Percentiles rank a stretch among this genome's conserved stretches.
Conservation (phyloP, 2,329 filamentous ascomycete genomes). For the Metarhizium anisopliae region DNA sequence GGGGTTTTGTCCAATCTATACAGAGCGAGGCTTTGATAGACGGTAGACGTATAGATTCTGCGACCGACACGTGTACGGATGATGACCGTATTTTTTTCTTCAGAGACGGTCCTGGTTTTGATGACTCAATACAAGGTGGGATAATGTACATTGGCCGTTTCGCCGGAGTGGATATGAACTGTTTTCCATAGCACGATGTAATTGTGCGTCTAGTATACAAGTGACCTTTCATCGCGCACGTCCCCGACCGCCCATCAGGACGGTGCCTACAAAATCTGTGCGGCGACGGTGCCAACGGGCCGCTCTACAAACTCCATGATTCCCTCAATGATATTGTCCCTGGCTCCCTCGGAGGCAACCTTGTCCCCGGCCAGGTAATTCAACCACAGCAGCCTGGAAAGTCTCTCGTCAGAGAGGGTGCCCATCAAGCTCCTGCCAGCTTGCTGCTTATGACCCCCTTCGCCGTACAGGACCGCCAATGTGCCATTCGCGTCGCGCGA, state of each 20-base stretch:
- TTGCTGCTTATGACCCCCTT: conserved; percentile 41
- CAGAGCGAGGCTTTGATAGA: conserved; percentile 6
- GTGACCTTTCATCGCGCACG: neutral
- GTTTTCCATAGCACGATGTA: neutral
- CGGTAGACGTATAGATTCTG: neutral
- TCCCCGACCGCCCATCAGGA: neutral
- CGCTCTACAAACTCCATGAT: conserved; percentile 81
- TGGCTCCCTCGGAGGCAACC: conserved; percentile 75
- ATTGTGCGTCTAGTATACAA: conserved; percentile 2
- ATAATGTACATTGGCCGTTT: neutral
- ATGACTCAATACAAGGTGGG: neutral
- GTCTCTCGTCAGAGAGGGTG: conserved; percentile 64
- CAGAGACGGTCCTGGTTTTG: neutral
- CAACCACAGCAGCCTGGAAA: conserved; percentile 78
- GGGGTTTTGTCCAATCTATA: neutral
- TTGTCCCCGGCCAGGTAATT: conserved; percentile 81
- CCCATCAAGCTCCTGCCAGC: conserved; percentile 52
- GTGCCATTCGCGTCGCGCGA: conserved; percentile 56
- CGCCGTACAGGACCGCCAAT: conserved; percentile 59
- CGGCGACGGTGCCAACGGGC: conserved; percentile 77
- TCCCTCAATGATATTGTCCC: conserved; percentile 76
- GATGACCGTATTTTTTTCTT: neutral
- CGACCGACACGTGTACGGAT: neutral
- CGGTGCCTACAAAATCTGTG: conserved; percentile 52
- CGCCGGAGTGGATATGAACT: neutral